Evolutionary conservation across 2,329 filamentous ascomycete genomes (phyloP), one percentile per base, ranked within the genome.

Genomic region (Teratosphaeria zuluensis): DNA sequence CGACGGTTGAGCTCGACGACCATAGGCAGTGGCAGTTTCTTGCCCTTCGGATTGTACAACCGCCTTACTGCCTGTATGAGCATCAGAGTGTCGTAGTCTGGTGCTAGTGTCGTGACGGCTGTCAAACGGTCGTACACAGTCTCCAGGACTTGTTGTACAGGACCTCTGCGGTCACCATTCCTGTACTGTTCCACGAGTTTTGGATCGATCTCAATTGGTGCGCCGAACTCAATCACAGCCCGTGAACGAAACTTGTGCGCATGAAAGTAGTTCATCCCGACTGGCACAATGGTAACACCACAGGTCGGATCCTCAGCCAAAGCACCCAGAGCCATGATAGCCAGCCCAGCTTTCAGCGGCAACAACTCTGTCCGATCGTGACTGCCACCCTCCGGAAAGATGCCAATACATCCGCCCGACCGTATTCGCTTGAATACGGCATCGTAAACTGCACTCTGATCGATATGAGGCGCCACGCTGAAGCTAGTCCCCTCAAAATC

Each of bases 211-310:
- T 95, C 89, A 62, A 97, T 86, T 0, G 94, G 91, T 30, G 84
- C 86, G 8, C 94, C 94, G 68, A 97, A 99, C 71, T 99, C 94
- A 61, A 97, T 86, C 4, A 99, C 92, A 38, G 92, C 94, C 71
- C 94, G 84, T 63, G 92, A 97, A 53, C 92, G 88, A 75, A 99
- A 99, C 74, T 97, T 99, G 80, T 99, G 92, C 0, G 92, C 89
- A 74, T 97, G 92, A 76, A 99, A 99, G 75, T 99, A 99, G 75
- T 99, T 99, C 92, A 99, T 96, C 67, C 92, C 92, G 56, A 94
- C 92, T 3, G 94, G 94, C 28, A 99, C 90, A 67, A 99, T 96
- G 74, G 92, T 95, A 62, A 99, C 79, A 32, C 89, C 90, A 70
- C 90, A 96, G 63, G 92, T 81, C 2, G 92, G 92, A 62, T 92